Percentiles rank a stretch among this genome's conserved stretches.
Conservation (phyloP, 257 asterid genomes). For the Plectranthus barbatus region DNA sequence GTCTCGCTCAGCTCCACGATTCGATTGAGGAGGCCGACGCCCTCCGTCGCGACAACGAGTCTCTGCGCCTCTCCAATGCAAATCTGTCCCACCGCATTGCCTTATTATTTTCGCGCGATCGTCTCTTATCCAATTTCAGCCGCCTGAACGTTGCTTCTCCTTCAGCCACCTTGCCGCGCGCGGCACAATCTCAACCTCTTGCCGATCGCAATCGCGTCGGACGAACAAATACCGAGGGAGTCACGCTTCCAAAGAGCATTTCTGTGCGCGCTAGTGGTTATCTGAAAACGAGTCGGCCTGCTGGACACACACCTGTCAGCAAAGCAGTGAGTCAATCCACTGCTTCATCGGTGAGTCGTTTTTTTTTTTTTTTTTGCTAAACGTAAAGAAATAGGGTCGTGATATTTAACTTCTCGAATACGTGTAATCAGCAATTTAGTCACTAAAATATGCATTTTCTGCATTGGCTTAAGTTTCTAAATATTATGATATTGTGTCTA, state of each 20-base stretch:
- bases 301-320: constrained; percentile 20
- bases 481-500: no score
- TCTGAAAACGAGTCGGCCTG: constrained; percentile 33
- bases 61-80: constrained; percentile 51
- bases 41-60: constrained; percentile 51
- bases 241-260: constrained; percentile 65
- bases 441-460: no score
- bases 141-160: constrained; percentile 37
- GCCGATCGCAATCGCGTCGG: constrained; percentile 33
- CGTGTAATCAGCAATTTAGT: no score
- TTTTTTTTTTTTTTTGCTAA: no score
- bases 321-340: constrained; percentile 17
- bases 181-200: constrained; percentile 22
- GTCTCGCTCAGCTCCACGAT: constrained; percentile 52
- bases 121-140: constrained; percentile 56
- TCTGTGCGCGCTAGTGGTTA: constrained; percentile 67
- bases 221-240: constrained; percentile 31
- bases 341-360: constrained; percentile 36
- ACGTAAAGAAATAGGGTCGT: neutral
- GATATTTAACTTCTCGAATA: neutral
- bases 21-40: constrained; percentile 45
- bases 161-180: constrained; percentile 16
- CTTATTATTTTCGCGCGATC: constrained; percentile 49
- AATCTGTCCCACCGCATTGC: constrained; percentile 63
- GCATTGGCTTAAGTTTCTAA: no score